Evolutionary conservation across 2,329 filamentous ascomycete species (phyloP).

Genomic region (Aspergillus felis): DNA sequence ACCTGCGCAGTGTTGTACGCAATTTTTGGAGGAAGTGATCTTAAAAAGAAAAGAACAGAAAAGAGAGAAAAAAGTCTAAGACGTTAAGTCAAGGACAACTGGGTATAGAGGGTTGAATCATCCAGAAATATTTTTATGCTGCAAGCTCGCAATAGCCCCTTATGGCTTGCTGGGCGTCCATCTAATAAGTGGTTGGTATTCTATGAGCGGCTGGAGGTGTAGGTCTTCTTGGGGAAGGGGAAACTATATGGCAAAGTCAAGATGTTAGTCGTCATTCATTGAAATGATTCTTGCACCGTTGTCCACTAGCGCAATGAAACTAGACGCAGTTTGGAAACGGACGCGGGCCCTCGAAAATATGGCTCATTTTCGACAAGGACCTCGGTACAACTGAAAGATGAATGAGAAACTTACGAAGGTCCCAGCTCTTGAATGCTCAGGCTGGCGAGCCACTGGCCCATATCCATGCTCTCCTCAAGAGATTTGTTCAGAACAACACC

Average conservation of each 20-base stretch:
- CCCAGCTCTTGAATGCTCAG: conserved; percentile 93
- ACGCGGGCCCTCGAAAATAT: too few species aligned
- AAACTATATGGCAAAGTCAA: conserved; percentile 55
- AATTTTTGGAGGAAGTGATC: conserved; percentile 3
- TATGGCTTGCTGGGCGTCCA: neutral
- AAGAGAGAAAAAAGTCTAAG: conserved; percentile 21
- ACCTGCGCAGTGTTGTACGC: conserved; percentile 6
- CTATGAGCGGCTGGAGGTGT: conserved; percentile 46
- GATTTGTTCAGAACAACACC: conserved; percentile 81
- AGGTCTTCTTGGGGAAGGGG: conserved; percentile 78
- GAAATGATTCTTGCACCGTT: neutral
- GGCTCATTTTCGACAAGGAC: neutral
- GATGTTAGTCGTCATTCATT: conserved; percentile 13
- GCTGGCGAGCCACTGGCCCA: conserved; percentile 94
- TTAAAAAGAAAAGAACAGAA: neutral
- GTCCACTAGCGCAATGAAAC: neutral
- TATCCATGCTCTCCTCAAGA: conserved; percentile 74
- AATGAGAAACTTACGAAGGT: conserved; percentile 70
- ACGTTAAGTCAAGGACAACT: conserved; percentile 24
- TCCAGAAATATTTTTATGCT: conserved; percentile 20
- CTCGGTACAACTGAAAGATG: neutral
- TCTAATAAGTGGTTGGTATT: neutral
- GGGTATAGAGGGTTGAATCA: conserved; percentile 44
- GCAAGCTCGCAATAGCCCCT: conserved; percentile 1
- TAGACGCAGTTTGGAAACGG: neutral